These are phyloP conservation scores for Torrubiellomyces zombiae DNA, from an alignment of 2,329 filamentous ascomycete species.

Conservation along the genomic window DNA sequence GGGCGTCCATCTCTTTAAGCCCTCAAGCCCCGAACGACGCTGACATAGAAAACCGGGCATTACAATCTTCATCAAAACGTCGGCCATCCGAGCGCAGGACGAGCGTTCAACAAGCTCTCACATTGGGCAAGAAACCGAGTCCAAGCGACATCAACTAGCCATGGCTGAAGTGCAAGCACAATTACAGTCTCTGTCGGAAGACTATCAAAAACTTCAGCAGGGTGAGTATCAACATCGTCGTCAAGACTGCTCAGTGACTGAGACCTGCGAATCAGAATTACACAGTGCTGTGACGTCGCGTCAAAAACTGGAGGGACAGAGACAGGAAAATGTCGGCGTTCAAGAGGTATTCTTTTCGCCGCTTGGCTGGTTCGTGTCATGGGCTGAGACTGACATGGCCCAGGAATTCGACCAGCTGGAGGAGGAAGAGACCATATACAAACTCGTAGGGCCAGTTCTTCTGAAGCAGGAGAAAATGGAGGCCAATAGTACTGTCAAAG, in stretches of 20 bases:
- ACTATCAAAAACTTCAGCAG: constrained; percentile 74
- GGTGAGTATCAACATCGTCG: constrained; percentile 30
- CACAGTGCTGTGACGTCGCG: constrained; percentile 59
- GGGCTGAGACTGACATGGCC: background rate
- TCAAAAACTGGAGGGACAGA: constrained; percentile 86
- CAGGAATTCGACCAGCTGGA: constrained; percentile 70
- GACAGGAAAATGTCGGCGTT: constrained; percentile 81
- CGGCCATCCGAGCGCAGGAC: no score
- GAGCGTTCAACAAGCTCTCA: no score
- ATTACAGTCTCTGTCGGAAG: constrained; percentile 69
- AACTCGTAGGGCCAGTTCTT: constrained; percentile 80
- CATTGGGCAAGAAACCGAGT: no score
- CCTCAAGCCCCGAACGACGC: no score
- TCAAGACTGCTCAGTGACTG: background rate
- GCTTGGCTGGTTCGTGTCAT: no score
- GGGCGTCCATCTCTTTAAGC: no score
- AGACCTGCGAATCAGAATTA: constrained; percentile 42
- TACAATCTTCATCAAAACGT: no score
- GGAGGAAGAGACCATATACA: constrained; percentile 83
- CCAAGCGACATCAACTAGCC: constrained; percentile 1
- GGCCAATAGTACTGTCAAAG: constrained; percentile 79
- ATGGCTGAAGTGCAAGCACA: constrained; percentile 63
- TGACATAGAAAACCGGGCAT: no score
- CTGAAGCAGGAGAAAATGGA: constrained; percentile 89
- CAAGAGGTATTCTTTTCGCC: constrained; percentile 54